These are phyloP conservation scores for Fusarium albidum DNA, from an alignment of 2,329 filamentous ascomycete genomes.

Conservation along the genomic window DNA sequence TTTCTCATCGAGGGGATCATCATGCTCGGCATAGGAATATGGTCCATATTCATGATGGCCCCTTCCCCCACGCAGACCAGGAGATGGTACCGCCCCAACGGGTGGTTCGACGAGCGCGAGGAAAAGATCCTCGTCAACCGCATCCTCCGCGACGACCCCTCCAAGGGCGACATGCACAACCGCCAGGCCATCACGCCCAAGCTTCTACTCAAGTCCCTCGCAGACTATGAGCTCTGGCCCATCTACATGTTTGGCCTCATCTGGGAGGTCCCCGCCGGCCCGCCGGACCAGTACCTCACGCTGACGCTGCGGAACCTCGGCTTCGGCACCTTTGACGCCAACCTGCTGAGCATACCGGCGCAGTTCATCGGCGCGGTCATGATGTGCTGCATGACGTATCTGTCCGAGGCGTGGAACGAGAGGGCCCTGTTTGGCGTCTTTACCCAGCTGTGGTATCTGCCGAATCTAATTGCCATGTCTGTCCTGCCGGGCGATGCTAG, in stretches of 20 bases:
- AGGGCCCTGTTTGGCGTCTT: constrained; percentile 49
- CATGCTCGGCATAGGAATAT: constrained; percentile 39
- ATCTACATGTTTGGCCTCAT: constrained; percentile 60
- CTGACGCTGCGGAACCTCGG: constrained; percentile 44
- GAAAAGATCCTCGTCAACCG: constrained; percentile 67
- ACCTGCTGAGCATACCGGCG: constrained; percentile 23
- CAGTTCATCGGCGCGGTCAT: constrained; percentile 17
- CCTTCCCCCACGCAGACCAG: constrained; percentile 53
- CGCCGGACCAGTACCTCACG: constrained; percentile 60
- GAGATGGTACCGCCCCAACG: constrained; percentile 61
- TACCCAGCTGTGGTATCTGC: constrained; percentile 66
- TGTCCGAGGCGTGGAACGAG: constrained; percentile 53
- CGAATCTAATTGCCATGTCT: constrained; percentile 58
- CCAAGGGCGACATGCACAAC: constrained; percentile 68
- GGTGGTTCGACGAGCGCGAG: constrained; percentile 50
- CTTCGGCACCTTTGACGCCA: constrained; percentile 53
- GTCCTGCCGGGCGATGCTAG: constrained; percentile 37
- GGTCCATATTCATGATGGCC: constrained; percentile 39
- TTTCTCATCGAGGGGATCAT: constrained; percentile 56
- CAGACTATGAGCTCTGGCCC: constrained; percentile 66
- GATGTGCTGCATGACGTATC: constrained; percentile 18
- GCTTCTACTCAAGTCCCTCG: constrained; percentile 59
- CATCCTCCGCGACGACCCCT: constrained; percentile 62
- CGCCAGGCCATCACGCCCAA: constrained; percentile 54
- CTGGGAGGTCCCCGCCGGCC: constrained; percentile 56